Base-by-base conservation (phyloP, 2,329 filamentous ascomycete species). In the Pyrenochaeta sp. region DNA sequence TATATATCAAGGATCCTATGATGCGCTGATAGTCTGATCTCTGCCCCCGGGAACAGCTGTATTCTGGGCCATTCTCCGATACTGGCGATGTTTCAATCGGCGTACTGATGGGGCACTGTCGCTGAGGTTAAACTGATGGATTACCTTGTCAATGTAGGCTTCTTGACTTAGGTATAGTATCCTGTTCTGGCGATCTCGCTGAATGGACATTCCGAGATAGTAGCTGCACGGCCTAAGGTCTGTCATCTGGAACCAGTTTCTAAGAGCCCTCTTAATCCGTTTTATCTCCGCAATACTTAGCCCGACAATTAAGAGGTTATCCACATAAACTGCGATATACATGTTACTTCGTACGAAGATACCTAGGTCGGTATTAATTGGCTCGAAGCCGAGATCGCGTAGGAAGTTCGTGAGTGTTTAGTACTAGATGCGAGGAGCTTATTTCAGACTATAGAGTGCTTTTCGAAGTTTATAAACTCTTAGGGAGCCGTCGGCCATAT, bases 391-490 rank as follows among this genome's bases (percentile, higher is more conserved):
- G 14, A 60, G 32, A 1, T 41, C 35, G 0, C n/a, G 2, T 1
- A 74, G 57, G 40, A 55, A 66, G 6, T 17, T 42, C 7, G 49
- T 40, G 11, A 71, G 54, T 1, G 58, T 61, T 6, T 52, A 18
- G 52, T 64, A 67, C 72, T 52, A 74, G 3, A 58, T 50, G 2
- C 61, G 40, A 7, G 64, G 64, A 9, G 68, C 51, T 57, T 73
- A 59, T 40, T 74, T 74, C 0, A 75, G 58, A 9, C 69, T 60
- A 52, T 75, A 75, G 9, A 75, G 58, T 0, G 42, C 41, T 69
- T 11, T 69, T 1, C 45, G 37, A 0, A 74, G 58, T 32, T 61
- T 45, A 35, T 50, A 66, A 6, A 71, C 58, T 11, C 30, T 45
- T 0, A 12, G 27, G 32, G 30, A 36, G n/a, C 23, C 29, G 14